phyloP scores from a whole-genome alignment of 2,329 filamentous ascomycete genomes.

The Talaromyces sp. region DNA sequence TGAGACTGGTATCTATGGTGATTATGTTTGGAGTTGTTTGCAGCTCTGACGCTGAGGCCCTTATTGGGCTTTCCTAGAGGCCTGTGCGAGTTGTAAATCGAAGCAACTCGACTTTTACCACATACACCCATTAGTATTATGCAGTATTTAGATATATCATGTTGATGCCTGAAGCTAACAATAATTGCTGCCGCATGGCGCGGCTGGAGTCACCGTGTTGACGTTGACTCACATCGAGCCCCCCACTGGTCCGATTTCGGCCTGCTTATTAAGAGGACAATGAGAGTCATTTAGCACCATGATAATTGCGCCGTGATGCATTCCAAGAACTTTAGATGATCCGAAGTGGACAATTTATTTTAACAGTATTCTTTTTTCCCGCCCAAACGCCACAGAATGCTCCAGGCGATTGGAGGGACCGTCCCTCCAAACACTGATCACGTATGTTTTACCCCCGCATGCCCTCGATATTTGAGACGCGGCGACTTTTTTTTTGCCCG shows the following conservation, averaged over 20 bases:
- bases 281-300: background rate
- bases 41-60: background rate
- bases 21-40: background rate
- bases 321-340: background rate
- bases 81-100: background rate
- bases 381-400: slow-evolving; percentile 22
- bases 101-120: background rate
- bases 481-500: background rate
- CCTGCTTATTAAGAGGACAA: background rate
- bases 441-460: slow-evolving; percentile 47
- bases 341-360: background rate
- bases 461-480: background rate
- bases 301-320: background rate
- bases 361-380: background rate
- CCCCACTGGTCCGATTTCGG: background rate
- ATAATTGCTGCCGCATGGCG: background rate
- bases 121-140: background rate
- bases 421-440: slow-evolving; percentile 76
- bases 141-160: background rate
- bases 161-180: too few species aligned
- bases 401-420: slow-evolving; percentile 57
- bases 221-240: background rate
- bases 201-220: background rate
- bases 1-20: background rate
- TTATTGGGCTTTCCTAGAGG: background rate